A percentile compares a stretch with the other conserved stretches of the same genome.
These are phyloP conservation scores for Pleurotus tuoliensis DNA, from an alignment of 768 basidiomycete species.

Conservation along the genomic window DNA sequence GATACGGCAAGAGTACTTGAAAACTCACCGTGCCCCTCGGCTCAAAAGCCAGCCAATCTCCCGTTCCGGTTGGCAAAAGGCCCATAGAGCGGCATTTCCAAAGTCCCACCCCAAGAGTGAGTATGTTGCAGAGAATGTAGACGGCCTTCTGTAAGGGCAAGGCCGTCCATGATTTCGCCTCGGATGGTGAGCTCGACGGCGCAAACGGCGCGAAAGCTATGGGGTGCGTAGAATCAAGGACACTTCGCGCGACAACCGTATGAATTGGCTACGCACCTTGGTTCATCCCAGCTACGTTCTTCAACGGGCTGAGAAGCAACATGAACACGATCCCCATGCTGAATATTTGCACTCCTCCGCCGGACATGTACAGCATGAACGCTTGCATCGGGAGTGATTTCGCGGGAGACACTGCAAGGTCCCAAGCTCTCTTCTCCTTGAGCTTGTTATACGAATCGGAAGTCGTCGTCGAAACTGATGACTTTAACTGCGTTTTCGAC, in stretches of 20 bases:
- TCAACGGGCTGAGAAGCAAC: slow-evolving; percentile 84
- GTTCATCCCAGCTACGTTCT: slow-evolving; percentile 77
- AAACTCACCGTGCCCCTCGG: slow-evolving; percentile 62
- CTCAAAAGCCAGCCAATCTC: slow-evolving; percentile 95
- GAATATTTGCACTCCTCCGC: slow-evolving; percentile 92
- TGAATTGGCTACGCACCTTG: slow-evolving; percentile 47
- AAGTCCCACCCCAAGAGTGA: slow-evolving; percentile 79
- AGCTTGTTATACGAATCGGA: slow-evolving; percentile 57
- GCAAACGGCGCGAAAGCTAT: slow-evolving; percentile 74
- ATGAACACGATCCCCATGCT: slow-evolving; percentile 96
- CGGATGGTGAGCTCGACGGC: slow-evolving; percentile 48
- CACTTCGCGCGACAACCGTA: background rate
- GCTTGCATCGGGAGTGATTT: slow-evolving; percentile 96
- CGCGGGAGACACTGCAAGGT: slow-evolving; percentile 77
- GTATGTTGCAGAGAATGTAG: slow-evolving; percentile 68
- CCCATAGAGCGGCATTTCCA: slow-evolving; percentile 97
- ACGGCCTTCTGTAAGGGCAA: slow-evolving; percentile 68
- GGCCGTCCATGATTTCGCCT: slow-evolving; percentile 46
- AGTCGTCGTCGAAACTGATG: slow-evolving; percentile 29
- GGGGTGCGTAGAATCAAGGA: background rate
- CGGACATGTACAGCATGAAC: slow-evolving; percentile 99
- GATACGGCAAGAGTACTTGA: background rate
- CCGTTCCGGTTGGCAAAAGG: slow-evolving; percentile 83
- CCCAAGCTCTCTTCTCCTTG: slow-evolving; percentile 82
- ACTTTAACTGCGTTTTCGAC: slow-evolving; percentile 29